Evolutionary conservation across 78 protist genomes (phyloP), one percentile per base, ranked within the genome.

Genomic region (Speleostelium caveatum): DNA sequence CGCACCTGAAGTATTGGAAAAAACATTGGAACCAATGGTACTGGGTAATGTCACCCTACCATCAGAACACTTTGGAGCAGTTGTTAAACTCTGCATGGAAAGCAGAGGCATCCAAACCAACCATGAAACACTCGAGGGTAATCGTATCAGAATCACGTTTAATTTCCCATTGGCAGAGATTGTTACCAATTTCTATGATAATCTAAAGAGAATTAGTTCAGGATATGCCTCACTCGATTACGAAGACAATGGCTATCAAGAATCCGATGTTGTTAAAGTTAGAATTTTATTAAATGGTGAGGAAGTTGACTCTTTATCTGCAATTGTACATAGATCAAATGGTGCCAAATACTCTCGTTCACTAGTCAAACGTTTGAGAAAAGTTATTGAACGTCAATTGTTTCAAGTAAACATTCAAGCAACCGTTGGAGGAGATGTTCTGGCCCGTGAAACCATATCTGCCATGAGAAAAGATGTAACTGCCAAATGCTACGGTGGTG

Each of bases 401-500:
- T 92, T 87, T 51, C 95, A 75, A 12, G 86, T 97, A 6, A 86
- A 72, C 30, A 79, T 97, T 22, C 98, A 97, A 67, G 97, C 97
- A 0, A 38, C 91, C 22, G 51, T 95, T 33, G 96, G 93, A 10
- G 0, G 42, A 22, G 78, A 74, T 42, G 93, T 96, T 4, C 10
- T 96, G 49, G 96, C 98, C 0, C 55, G 96, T 4, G 97, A 93
- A 68, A 91, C 85, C 3, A 61, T 95, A 32, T 68, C 68, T n/a
- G 97, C 98, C 16, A 17, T 86, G 60, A 76, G 97, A n/a, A 97
- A 97, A 71, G 93, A 95, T 42, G 98, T 96, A 17, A 92, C 96
- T 2, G 97, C 98, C 32, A 97, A 97, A 61, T 96, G 97, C 61
- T 93, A 94, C 67, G 98, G 97, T 38, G 98, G 98, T 53, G 98